phyloP scores from a whole-genome alignment of 2,329 filamentous ascomycete species.

The Fusarium neocosmosporiellum region DNA sequence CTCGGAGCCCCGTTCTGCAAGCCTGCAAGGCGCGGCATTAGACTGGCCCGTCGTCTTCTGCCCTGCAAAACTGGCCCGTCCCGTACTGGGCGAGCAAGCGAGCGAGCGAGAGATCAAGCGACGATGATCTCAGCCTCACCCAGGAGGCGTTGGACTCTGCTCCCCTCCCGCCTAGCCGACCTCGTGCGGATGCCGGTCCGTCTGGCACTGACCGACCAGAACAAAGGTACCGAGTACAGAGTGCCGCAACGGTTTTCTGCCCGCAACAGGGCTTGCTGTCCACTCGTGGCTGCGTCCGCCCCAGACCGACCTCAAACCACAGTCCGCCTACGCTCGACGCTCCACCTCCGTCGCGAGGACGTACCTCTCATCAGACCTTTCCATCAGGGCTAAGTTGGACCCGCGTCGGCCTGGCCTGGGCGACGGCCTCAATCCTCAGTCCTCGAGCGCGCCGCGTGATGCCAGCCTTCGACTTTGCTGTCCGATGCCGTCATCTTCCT shows the following conservation, averaged over 20 bases:
- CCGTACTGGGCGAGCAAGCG: constrained; percentile 3
- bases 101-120: constrained; percentile 15
- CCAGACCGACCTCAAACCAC: constrained; percentile 45
- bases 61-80: constrained; percentile 9
- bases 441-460: constrained; percentile 38
- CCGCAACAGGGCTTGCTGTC: constrained; percentile 33
- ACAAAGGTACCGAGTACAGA: constrained; percentile 30
- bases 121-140: constrained; percentile 43
- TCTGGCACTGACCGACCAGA: background rate
- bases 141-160: constrained; percentile 20
- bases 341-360: constrained; percentile 39
- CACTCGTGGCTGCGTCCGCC: constrained; percentile 44
- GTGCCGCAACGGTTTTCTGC: constrained; percentile 31
- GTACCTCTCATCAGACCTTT: constrained; percentile 27
- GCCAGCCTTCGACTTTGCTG: constrained; percentile 14
- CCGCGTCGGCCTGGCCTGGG: constrained; percentile 35
- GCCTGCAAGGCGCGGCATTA: constrained; percentile 13
- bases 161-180: constrained; percentile 6
- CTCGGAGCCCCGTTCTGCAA: constrained; percentile 30
- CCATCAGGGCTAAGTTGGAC: constrained; percentile 33
- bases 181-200: background rate
- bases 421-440: constrained; percentile 46
- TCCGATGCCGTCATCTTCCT: constrained; percentile 37
- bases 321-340: constrained; percentile 39
- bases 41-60: background rate